Base-by-base conservation (phyloP, 2,329 filamentous ascomycete species). In the Epichloe hybrida region DNA sequence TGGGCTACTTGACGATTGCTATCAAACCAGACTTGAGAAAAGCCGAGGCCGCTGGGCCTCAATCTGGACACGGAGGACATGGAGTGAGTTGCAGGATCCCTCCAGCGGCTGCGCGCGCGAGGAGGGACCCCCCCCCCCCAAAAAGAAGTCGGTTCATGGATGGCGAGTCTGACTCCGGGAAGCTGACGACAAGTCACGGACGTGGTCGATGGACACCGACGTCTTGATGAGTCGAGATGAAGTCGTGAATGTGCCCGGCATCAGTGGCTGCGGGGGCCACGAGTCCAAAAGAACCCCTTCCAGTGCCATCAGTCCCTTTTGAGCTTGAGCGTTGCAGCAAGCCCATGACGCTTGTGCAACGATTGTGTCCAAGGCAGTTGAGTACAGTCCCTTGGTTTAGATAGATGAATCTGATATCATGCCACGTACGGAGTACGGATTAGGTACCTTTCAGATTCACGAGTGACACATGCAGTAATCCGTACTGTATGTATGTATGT, bases 21-120 rank as follows among this genome's bases (percentile, higher is more conserved):
- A n/a, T 39, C 15, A 20, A 39, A n/a, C 17, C 17, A 17, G 17
- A 35, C 17, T 35, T 20, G 7, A 21, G 27, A 7, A 17, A 15
- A 31, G 27, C 27, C 12, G 43, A 4, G 5, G 42, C n/a, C 23
- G 42, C 27, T 34, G 42, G n/a, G 21, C 9, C 27, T 3, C 27
- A 9, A 31, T 31, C 3, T 9, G 23, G 23, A 21, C 21, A 21
- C 4, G 21, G 21, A 21, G 21, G 21, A 21, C 21, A 21, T 21
- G 21, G 21, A 17, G 27, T 21, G 43, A 27, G 40, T 35, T 15
- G 21, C 21, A 21, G 35, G 39, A 17, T 17, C 23, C 13, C 13
- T 9, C n/a, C 12, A 46, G 50, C 34, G 51, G 55, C 55, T 41
- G 40, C 40, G 34, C 43, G 31, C 43, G 39, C 47, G 38, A 43